Base-by-base conservation (phyloP, 441 rosid genomes). In the Populus hybrid region DNA sequence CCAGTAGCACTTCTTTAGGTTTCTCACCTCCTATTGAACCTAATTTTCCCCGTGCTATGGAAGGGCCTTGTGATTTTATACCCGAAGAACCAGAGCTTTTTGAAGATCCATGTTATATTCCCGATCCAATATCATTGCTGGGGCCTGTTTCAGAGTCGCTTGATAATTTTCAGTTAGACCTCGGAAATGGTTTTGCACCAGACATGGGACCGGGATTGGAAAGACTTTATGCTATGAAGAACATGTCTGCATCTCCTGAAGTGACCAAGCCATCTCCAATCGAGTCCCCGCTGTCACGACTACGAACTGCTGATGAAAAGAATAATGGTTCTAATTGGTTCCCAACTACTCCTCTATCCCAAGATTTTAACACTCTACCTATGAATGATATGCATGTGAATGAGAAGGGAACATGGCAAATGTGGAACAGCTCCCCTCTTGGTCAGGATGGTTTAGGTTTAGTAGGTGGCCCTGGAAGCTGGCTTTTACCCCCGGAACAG, bases 101-200 rank as follows among this genome's bases (percentile, higher is more conserved):
- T 85, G 98, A 94, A 88, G 99, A 95, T 75, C 98, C 97, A 6
- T 91, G 94, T 79, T 92, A 95, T 87, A 88, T 87, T 84, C 95
- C 98, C 76, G 97, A 95, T 82, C 97, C 95, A 7, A 81, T 84
- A 69, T 87, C 94, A 75, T 89, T 95, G 81, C 93, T 95, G 77
- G 98, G 99, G 77, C 99, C 98, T 67, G 87, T 95, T 81, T 94
- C 99, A 72, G 95, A 95, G 83, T 94, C 97, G 3, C 99, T 95
- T 84, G 89, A 88, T 63, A 88, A 90, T 84, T 90, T 90, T 82
- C 93, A 92, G 84, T 83, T 87, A 82, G 93, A 91, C 82, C 72
- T 83, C 74, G 95, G 93, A 70, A 66, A 87, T 77, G 86, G 85
- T 66, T 89, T 86, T 88, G 78, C 86, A 50, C 73, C 84, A 70